Conservation (phyloP, 495 filamentous ascomycete genomes). For the Paragyromitra xinjiangensis region DNA sequence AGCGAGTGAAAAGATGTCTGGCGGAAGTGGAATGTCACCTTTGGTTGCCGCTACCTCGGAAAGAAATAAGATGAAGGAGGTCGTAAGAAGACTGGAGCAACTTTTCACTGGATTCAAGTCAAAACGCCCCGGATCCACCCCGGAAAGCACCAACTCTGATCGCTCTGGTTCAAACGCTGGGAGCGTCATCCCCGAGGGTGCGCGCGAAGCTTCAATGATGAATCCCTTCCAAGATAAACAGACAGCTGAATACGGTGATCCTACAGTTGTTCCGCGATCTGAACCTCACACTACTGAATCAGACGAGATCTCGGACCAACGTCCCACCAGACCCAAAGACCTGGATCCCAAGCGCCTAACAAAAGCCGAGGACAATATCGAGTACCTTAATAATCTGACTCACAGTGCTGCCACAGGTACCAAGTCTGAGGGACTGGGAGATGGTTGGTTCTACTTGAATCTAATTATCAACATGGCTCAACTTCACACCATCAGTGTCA, state of each 20-base stretch:
- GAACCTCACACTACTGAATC: constrained; percentile 40
- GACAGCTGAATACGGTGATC: constrained; percentile 52
- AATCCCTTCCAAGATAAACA: constrained; percentile 52
- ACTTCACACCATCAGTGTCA: constrained; percentile 79
- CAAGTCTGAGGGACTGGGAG: constrained; percentile 63
- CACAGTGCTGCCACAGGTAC: constrained; percentile 56
- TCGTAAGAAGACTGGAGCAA: constrained; percentile 76
- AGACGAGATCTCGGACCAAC: constrained; percentile 60
- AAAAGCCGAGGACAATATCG: constrained; percentile 74
- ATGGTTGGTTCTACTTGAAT: constrained; percentile 84
- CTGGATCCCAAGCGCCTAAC: constrained; percentile 74
- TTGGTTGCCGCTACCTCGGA: constrained; percentile 61
- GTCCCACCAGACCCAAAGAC: constrained; percentile 76
- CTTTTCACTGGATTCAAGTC: constrained; percentile 71
- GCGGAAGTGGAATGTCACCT: constrained; percentile 36
- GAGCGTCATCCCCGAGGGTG: constrained; percentile 43
- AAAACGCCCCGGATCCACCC: constrained; percentile 59
- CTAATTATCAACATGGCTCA: constrained; percentile 81
- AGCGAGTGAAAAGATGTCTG: constrained; percentile 47
- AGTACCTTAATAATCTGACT: constrained; percentile 75
- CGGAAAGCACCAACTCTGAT: constrained; percentile 59
- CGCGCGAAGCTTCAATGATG: constrained; percentile 54
- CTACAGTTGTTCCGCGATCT: constrained; percentile 33
- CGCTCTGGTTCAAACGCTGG: constrained; percentile 63
- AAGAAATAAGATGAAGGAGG: constrained; percentile 73